A percentile compares a stretch with the other conserved stretches of the same genome.
Conservation (phyloP, 2,329 filamentous ascomycete species). For the Chaetomium sp. region DNA sequence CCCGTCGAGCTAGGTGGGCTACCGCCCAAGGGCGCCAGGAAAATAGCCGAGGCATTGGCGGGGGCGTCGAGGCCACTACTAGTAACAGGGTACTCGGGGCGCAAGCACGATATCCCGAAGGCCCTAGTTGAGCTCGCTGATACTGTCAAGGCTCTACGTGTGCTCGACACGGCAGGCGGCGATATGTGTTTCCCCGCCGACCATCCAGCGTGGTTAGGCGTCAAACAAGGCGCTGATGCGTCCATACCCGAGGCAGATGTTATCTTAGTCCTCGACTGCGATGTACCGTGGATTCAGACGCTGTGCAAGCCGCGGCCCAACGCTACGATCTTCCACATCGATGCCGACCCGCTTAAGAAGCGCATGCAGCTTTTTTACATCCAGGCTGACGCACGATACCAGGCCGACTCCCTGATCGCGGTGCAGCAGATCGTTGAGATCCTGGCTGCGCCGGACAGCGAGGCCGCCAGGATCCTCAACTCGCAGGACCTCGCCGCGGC, state of each 20-base stretch:
- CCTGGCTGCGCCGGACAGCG: conserved; percentile 54
- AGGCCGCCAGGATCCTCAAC: conserved; percentile 17
- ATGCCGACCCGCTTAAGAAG: conserved; percentile 68
- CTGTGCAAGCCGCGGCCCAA: conserved; percentile 58
- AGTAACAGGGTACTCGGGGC: conserved; percentile 70
- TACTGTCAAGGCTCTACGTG: conserved; percentile 66
- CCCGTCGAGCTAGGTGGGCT: conserved; percentile 68
- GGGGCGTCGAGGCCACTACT: conserved; percentile 67
- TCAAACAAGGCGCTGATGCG: conserved; percentile 74
- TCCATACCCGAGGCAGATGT: conserved; percentile 76
- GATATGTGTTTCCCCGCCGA: conserved; percentile 80
- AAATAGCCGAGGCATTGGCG: conserved; percentile 64
- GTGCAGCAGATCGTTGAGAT: conserved; percentile 67
- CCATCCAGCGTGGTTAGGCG: conserved; percentile 68
- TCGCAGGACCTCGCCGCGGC: conserved; percentile 53
- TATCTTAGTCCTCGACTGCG: conserved; percentile 83
- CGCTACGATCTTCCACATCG: conserved; percentile 64
- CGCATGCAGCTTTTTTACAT: conserved; percentile 76
- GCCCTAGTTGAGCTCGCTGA: conserved; percentile 71
- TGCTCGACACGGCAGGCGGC: conserved; percentile 76
- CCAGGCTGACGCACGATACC: conserved; percentile 64
- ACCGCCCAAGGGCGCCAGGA: conserved; percentile 53
- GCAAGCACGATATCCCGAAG: conserved; percentile 64
- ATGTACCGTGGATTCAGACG: conserved; percentile 90
- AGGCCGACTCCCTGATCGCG: conserved; percentile 64